Base-by-base conservation (phyloP, 2,329 filamentous ascomycete genomes). In the Cylindrodendrum hubeiense region DNA sequence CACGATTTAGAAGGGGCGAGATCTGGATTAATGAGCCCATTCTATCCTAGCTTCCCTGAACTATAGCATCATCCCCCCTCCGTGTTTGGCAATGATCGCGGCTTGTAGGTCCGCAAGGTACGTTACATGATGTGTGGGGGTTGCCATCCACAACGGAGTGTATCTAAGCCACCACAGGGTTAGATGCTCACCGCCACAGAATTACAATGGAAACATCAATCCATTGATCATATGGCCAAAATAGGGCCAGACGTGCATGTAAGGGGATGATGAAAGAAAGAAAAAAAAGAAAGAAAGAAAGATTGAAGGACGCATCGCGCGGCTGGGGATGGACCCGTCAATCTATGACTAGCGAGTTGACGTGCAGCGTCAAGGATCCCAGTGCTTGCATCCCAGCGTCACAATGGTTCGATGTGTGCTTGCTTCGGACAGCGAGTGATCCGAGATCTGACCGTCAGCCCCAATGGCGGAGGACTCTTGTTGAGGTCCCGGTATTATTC, bases 381-480 rank as follows among this genome's bases (percentile, higher is more conserved):
- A 52, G 49, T 34, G 49, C 66, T 60, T 59, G 34, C 46, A 21
- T 28, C 37, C 21, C 37, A 24, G 55, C 58, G 22, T 53, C 43
- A 46, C 34, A 50, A 64, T 61, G 51, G 60, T 61, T 63, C 64
- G 63, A 67, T 60, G 37, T 33, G 60, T 66, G 60, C 63, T 66
- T 72, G 52, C 59, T 60, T 56, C 19, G 51, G 41, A 34, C 44
- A 60, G 44, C 41, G 7, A 49, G 47, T 52, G 19, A 59, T 41
- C 55, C 43, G 51, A 56, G 53, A 67, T 64, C 53, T 57, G 51
- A 52, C 51, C 39, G 57, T 56, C n/a, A 13, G 41, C 26, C 43
- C 43, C n/a, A 53, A 59, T 43, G 26, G 28, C 39, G 26, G 41
- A 49, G 17, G 24, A n/a, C 12, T 46, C 5, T 26, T 41, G 53